Conservation (phyloP, 148 eudicot species). For the Rhododendron mucronatum region DNA sequence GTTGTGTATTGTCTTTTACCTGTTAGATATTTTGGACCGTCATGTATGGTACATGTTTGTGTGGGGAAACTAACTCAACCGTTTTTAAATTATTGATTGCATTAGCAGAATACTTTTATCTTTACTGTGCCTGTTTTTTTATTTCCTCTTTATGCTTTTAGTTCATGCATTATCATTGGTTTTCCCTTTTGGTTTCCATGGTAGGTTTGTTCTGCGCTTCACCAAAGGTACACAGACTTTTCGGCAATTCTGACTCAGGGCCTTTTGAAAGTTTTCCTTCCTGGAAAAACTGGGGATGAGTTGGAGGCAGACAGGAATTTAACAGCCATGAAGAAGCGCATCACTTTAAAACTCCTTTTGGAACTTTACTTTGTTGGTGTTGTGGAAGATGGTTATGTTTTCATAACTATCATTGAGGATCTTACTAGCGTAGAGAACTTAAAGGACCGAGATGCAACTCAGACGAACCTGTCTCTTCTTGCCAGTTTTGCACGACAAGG, state of each 20-base stretch:
- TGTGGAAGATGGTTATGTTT: conserved; percentile 65
- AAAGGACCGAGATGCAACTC: conserved; percentile 88
- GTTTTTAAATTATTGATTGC: background rate
- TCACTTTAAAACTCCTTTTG: conserved; percentile 81
- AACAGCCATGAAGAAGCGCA: conserved; percentile 93
- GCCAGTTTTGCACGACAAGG: conserved; percentile 90
- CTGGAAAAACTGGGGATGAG: conserved; percentile 81
- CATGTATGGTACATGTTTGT: background rate
- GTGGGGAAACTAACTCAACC: background rate
- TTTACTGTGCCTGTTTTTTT: background rate
- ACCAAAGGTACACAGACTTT: conserved; percentile 88
- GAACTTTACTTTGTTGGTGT: conserved; percentile 95
- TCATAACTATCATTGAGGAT: conserved; percentile 75
- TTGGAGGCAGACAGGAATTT: conserved; percentile 67
- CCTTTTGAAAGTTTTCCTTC: conserved; percentile 64
- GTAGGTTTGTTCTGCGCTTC: conserved; percentile 92
- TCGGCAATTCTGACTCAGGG: conserved; percentile 74
- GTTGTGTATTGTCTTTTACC: background rate
- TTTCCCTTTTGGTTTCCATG: background rate
- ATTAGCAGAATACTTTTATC: background rate
- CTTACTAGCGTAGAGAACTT: conserved; percentile 75
- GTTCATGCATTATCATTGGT: background rate
- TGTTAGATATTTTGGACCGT: too few species aligned
- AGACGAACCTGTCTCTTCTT: conserved; percentile 88
- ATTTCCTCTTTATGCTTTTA: background rate